Conservation (phyloP, 1,284 basidiomycete species). For the Lentinula novae-zelandiae region DNA sequence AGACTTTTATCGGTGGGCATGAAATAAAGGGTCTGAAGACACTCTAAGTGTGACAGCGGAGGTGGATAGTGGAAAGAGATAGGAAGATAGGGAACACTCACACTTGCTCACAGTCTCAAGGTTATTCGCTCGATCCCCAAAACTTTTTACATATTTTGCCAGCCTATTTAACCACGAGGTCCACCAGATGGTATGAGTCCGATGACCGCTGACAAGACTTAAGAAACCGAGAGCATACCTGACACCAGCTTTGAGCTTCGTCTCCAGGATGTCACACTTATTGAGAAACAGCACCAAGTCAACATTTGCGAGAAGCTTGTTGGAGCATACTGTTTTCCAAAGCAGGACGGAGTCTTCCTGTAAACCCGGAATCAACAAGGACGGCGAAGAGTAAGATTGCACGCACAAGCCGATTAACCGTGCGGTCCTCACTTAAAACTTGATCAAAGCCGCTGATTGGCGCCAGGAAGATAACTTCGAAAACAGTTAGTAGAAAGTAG, state of each 20-base stretch:
- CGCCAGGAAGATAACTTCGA: constrained; percentile 64
- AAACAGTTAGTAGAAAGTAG: not conserved
- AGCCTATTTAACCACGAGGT: constrained; percentile 30
- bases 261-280: constrained; percentile 72
- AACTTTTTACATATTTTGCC: constrained; percentile 68
- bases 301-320: constrained; percentile 67
- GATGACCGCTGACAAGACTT: not conserved
- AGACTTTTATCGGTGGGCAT: too few species aligned
- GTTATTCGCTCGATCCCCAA: constrained; percentile 69
- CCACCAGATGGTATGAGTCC: not conserved
- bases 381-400: constrained; percentile 13
- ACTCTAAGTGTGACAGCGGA: not conserved
- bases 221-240: constrained; percentile 26
- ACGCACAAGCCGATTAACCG: constrained; percentile 65
- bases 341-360: constrained; percentile 78
- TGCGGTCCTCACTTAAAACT: constrained; percentile 64
- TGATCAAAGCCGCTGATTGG: constrained; percentile 80
- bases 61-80: not conserved
- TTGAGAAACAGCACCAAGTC: constrained; percentile 77
- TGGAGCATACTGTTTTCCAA: constrained; percentile 75
- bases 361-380: constrained; percentile 13
- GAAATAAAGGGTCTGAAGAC: not conserved
- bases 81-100: constrained; percentile 24
- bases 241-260: constrained; percentile 61
- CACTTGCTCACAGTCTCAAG: constrained; percentile 70